phyloP scores from a whole-genome alignment of 352 stramenopile species.

The Phytophthora meadii region DNA sequence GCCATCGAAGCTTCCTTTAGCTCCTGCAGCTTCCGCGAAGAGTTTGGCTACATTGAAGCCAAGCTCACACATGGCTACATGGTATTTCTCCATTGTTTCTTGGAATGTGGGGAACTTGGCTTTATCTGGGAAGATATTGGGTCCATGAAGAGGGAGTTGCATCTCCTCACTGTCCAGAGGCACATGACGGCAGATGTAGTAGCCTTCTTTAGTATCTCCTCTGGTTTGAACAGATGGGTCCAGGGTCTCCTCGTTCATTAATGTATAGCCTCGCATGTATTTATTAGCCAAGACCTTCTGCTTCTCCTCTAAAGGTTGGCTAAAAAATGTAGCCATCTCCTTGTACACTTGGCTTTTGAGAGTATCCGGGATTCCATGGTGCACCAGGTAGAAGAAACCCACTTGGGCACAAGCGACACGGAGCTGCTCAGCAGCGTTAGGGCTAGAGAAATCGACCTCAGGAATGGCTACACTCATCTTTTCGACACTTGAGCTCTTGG shows the following conservation, averaged over 20 bases:
- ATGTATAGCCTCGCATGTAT: constrained; percentile 78
- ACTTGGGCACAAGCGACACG: constrained; percentile 61
- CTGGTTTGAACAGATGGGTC: constrained; percentile 59
- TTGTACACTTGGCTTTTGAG: constrained; percentile 58
- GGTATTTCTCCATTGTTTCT: constrained; percentile 59
- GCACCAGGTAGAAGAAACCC: constrained; percentile 77
- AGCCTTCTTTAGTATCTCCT: constrained; percentile 80
- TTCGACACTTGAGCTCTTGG: not conserved
- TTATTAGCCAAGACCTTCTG: constrained; percentile 68
- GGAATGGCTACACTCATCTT: constrained; percentile 44
- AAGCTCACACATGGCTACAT: constrained; percentile 56
- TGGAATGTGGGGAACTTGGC: constrained; percentile 53
- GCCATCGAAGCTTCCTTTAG: constrained; percentile 52
- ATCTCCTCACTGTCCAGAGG: constrained; percentile 61
- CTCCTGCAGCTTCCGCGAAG: constrained; percentile 64
- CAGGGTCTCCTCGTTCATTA: constrained; percentile 80
- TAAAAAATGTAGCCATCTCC: constrained; percentile 73
- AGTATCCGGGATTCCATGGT: constrained; percentile 47
- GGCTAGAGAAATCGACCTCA: constrained; percentile 58
- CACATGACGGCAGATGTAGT: constrained; percentile 80
- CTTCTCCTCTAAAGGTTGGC: constrained; percentile 55
- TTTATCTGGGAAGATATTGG: constrained; percentile 67
- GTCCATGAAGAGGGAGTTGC: constrained; percentile 64
- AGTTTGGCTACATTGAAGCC: constrained; percentile 60
- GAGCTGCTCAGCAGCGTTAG: constrained; percentile 52